Evolutionary conservation across 2,329 filamentous ascomycete species (phyloP), one percentile per base, ranked within the genome.

Genomic region (Nemania sp.): DNA sequence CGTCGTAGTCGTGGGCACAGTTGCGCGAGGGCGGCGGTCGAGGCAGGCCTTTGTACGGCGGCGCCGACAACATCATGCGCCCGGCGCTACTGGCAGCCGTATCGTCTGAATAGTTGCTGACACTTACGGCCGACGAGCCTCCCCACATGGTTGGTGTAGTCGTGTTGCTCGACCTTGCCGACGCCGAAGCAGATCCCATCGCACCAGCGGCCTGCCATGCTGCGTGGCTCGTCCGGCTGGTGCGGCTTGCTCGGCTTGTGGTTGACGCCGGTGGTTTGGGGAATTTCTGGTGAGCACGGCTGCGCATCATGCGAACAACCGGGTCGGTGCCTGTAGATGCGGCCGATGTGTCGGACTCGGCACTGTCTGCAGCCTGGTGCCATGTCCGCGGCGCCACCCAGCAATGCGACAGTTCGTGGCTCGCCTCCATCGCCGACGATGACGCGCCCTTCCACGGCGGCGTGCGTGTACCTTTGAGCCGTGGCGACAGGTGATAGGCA

Each of bases 401-500:
- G 68, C 80, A 83, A 60, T 82, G 74, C 3, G 78, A 80, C 15
- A 77, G 70, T 63, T 80, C 76, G 57, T 82, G 80, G 7, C 70
- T 63, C 0, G 75, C 73, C 53, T 79, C 75, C 12, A 52, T 57
- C 17, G 49, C 61, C 22, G 61, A 51, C 19, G 47, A 56, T 4
- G 45, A 59, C 8, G 64, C 64, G 3, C 70, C 71, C 45, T 75
- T 78, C 83, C 83, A 86, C 2, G 82, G 80, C 2, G 82, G 82
- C 28, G 76, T 71, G 55, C 73, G 73, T 22, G 76, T 75, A 2
- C 78, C 78, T 54, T 76, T 77, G 3, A 85, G 72, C 1, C 77
- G 75, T 1, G 81, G 78, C 12, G 76, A 80, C 6, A 86, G 72
- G 62, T 85, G 81, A 63, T 86, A 86, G 15, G 75, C 59, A 2